Base-by-base conservation (phyloP, 2,329 filamentous ascomycete species). In the Zalaria obscura region DNA sequence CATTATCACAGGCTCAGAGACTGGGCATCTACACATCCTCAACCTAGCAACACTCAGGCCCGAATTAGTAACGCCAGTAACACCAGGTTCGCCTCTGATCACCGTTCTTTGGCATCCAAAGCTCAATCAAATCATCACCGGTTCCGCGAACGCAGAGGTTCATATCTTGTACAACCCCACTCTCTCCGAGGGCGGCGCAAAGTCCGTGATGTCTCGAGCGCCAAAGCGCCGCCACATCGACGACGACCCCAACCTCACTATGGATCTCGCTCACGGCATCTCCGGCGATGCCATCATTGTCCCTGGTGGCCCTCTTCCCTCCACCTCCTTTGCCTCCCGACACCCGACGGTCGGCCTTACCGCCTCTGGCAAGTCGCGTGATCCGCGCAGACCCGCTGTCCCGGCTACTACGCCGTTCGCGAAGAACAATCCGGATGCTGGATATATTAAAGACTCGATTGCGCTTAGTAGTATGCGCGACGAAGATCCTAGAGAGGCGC, bases 221-320 rank as follows among this genome's bases (percentile, higher is more conserved):
- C 88, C 91, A 3, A 96, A 98, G 67, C 88, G 86, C 52, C 81
- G 89, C 2, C 89, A 98, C 58, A 78, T 98, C 45, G 91, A 98
- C 58, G 91, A 98, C 61, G 86, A 96, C 60, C 78, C 87, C 1
- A 78, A 76, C 44, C 70, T 93, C 29, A 94, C 88, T 1, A 93
- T 83, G 58, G 87, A 94, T 56, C 76, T 87, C 52, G 75, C 80
- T 4, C 69, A 80, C 3, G 88, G 86, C 9, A 72, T 96, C 45
- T 87, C 87, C 1, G 85, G 80, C 36, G 89, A 96, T 54, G 75
- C 79, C 5, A 83, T 93, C 46, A 66, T 93, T 41, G 79, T 61
- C 3, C 62, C 65, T 9, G 63, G 64, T 2, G 57, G 63, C 2
- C 66, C 69, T 9, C 54, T 58, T 0, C 49, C 56, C 4, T 54